These are phyloP conservation scores for Sabuloglossum arenarium DNA, from an alignment of 495 filamentous ascomycete species.

Conservation along the genomic window DNA sequence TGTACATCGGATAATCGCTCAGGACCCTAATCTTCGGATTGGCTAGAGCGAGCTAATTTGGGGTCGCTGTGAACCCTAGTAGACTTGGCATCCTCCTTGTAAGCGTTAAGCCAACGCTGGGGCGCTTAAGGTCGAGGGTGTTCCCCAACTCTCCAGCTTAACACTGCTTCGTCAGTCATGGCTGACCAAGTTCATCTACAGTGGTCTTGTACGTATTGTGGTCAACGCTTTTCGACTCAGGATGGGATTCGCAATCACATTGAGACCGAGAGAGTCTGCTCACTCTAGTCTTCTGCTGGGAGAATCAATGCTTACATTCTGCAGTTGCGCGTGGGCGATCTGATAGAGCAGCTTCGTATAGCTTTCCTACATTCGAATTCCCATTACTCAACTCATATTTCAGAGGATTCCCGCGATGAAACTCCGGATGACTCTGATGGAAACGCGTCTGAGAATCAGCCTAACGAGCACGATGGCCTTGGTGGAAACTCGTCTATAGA, in stretches of 20 bases:
- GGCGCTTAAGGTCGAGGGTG: not conserved
- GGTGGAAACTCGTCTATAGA: too few species aligned
- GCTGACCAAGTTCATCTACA: not conserved
- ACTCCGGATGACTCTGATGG: not conserved
- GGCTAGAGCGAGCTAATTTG: not conserved
- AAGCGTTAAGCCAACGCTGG: too few species aligned
- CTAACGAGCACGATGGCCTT: not conserved
- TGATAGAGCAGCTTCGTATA: not conserved
- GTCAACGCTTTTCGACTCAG: not conserved
- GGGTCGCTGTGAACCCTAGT: not conserved
- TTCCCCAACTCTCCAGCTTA: not conserved
- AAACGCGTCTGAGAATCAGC: not conserved
- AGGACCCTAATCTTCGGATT: not conserved
- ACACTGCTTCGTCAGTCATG: not conserved
- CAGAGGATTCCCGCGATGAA: not conserved
- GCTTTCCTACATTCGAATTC: not conserved
- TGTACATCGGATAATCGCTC: not conserved
- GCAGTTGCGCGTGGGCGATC: not conserved
- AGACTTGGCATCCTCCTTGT: too few species aligned
- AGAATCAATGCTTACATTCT: not conserved
- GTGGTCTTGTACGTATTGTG: not conserved
- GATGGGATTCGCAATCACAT: not conserved
- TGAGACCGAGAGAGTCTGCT: not conserved
- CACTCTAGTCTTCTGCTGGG: not conserved
- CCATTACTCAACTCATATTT: not conserved